Evolutionary conservation across 768 basidiomycete species (phyloP).

Genomic region (Russula ochroleuca): DNA sequence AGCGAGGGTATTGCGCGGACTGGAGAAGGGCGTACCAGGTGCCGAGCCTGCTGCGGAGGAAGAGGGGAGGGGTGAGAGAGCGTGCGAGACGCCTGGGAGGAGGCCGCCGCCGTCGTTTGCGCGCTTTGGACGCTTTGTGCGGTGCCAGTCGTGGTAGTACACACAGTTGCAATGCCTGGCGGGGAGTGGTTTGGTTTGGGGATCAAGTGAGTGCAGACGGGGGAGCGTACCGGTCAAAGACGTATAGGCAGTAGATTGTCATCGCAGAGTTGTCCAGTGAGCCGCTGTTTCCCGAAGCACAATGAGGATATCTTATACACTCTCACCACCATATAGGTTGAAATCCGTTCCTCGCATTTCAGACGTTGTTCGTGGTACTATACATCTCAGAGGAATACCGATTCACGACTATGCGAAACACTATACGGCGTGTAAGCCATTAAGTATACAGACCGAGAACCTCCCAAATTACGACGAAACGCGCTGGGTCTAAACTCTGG

Average conservation of each 20-base stretch:
- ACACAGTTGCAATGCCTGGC: slow-evolving; percentile 83
- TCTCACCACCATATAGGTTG: not conserved
- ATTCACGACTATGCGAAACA: not conserved
- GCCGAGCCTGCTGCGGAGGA: slow-evolving; percentile 28
- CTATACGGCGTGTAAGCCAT: not conserved
- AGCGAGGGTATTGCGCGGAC: slow-evolving; percentile 63
- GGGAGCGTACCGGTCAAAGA: slow-evolving; percentile 73
- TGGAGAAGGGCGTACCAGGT: slow-evolving; percentile 40
- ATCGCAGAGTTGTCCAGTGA: slow-evolving; percentile 32
- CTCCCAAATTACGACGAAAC: not conserved
- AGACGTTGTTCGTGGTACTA: not conserved
- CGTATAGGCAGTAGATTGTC: slow-evolving; percentile 91
- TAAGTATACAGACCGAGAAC: not conserved
- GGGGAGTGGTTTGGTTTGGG: not conserved
- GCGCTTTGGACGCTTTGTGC: slow-evolving; percentile 65
- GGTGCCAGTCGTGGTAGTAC: slow-evolving; percentile 96
- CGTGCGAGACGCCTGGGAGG: slow-evolving; percentile 74
- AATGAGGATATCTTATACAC: no score
- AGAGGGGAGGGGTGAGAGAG: slow-evolving; percentile 41
- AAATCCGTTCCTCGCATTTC: not conserved
- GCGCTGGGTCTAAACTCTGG: slow-evolving; percentile 26
- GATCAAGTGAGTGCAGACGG: not conserved
- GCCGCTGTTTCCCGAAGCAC: not conserved
- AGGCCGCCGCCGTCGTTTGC: slow-evolving; percentile 66
- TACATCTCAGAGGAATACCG: not conserved